These are phyloP conservation scores for Podila verticillata DNA, from an alignment of 192 early-diverging fungal species.

Conservation along the genomic window DNA sequence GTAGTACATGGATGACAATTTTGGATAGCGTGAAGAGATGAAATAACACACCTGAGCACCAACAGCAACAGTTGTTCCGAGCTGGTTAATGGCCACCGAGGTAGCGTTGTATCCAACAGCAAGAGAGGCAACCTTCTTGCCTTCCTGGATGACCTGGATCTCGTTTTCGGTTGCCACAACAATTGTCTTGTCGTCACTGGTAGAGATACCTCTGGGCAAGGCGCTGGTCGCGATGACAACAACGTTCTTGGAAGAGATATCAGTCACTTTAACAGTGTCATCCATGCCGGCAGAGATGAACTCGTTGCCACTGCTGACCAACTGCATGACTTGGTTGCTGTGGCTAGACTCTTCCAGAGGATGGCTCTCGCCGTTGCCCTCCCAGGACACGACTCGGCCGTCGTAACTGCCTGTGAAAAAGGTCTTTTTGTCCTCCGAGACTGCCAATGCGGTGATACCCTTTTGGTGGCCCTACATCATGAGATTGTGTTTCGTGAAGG, in stretches of 20 bases:
- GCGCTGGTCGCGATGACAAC: slow-evolving; percentile 51
- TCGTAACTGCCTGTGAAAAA: slow-evolving; percentile 94
- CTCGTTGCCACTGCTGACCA: slow-evolving; percentile 56
- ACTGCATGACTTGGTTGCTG: slow-evolving; percentile 76
- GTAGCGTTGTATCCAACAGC: slow-evolving; percentile 60
- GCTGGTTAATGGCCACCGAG: slow-evolving; percentile 62
- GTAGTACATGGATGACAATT: too few species aligned
- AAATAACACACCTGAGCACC: slow-evolving; percentile 65
- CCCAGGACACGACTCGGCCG: slow-evolving; percentile 88
- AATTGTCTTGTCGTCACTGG: slow-evolving; percentile 54
- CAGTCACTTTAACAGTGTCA: slow-evolving; percentile 64
- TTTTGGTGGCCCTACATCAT: slow-evolving; percentile 80
- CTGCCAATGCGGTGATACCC: slow-evolving; percentile 82
- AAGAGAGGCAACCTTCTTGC: slow-evolving; percentile 48
- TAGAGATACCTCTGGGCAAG: slow-evolving; percentile 66
- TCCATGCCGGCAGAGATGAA: slow-evolving; percentile 81
- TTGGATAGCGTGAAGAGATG: neutral
- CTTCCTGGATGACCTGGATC: slow-evolving; percentile 63
- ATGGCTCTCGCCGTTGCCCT: slow-evolving; percentile 52
- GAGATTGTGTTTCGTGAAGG: neutral
- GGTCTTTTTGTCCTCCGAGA: slow-evolving; percentile 56
- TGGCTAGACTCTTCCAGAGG: slow-evolving; percentile 72
- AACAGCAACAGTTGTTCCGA: slow-evolving; percentile 65
- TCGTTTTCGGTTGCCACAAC: slow-evolving; percentile 64
- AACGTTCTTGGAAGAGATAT: slow-evolving; percentile 48